Percentiles rank a stretch among this genome's conserved stretches.
phyloP scores from a whole-genome alignment of 1,284 basidiomycete genomes.

The Ganoderma lucidum region DNA sequence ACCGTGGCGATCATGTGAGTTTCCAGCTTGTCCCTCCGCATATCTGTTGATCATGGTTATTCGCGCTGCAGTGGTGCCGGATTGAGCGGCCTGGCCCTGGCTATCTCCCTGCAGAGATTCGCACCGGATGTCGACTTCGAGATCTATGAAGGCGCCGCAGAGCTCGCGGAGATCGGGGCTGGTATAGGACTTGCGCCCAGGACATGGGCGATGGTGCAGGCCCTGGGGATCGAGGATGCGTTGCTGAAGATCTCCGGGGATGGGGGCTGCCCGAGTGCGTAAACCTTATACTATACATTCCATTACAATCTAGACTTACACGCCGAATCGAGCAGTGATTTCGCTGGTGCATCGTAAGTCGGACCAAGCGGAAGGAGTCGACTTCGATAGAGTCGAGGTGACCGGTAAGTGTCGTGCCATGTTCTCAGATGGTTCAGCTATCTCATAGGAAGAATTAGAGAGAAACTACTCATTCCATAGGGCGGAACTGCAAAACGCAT shows the following conservation, averaged over 20 bases:
- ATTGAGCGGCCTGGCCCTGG: constrained; percentile 46
- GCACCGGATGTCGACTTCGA: constrained; percentile 47
- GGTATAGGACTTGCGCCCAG: constrained; percentile 62
- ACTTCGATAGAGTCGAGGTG: constrained; percentile 54
- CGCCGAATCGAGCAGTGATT: not conserved
- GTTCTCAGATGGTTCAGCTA: not conserved
- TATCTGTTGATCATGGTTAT: not conserved
- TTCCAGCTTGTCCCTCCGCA: not conserved
- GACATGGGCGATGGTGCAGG: constrained; percentile 56
- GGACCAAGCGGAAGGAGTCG: constrained; percentile 46
- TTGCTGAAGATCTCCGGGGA: constrained; percentile 50
- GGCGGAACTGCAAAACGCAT: constrained; percentile 57
- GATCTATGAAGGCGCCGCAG: constrained; percentile 57
- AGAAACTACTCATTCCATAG: constrained; percentile 55
- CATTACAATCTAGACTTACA: not conserved
- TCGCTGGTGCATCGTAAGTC: constrained; percentile 19
- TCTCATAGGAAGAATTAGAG: constrained; percentile 41
- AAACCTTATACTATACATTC: not conserved
- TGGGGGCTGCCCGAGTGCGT: constrained; percentile 40
- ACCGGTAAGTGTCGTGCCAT: constrained; percentile 45
- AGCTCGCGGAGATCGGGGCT: constrained; percentile 61
- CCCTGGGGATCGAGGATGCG: constrained; percentile 57
- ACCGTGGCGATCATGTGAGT: constrained; percentile 26
- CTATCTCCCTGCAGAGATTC: constrained; percentile 45
- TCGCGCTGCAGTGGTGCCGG: constrained; percentile 45